Evolutionary conservation across 805 yeast species (phyloP), one percentile per base, ranked within the genome.

Genomic region (Candida tammaniensis): DNA sequence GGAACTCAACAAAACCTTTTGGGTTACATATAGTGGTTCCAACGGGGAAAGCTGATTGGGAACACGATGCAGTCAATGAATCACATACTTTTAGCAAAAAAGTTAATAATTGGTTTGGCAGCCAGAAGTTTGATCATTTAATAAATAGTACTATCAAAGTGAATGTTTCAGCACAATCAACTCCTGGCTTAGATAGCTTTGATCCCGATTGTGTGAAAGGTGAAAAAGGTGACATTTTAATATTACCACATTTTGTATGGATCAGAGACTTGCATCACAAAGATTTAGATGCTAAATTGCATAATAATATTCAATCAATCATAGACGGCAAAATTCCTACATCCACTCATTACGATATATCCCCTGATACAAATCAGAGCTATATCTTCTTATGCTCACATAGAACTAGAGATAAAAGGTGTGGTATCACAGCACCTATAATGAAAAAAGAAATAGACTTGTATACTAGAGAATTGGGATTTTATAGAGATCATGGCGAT

Each of bases 381-480:
- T 75, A 72, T 48, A 68, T 91, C 1, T 72, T 93, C 31, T 58
- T 93, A 33, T 91, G 98, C 51, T 89, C 97, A 0, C 98, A 91
- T 59, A 70, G 72, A 31, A 86, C 94, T 8, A 79, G 98, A 57
- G 98, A 91, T 55, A 89, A 87, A 56, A 69, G 91, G 42, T 91
- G 98, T 60, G 97, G 96, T 31, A 68, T 87, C 30, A 86, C 97
- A 1, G 98, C 98, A 0, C 97, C 97, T 10, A 73, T 86, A 23
- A 73, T 91, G 80, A 82, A 80, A 52, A 80, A 76, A 45, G 87
- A 84, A 41, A 76, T 91, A 56, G 94, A 87, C 29, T 54, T 71
- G 7, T 75, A 82, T 45, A 64, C 91, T 27, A 68, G 94, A 39
- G 86, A 85, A 4, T 64, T 74, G 22, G 94, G 80, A 3, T 62